A percentile compares a stretch with the other conserved stretches of the same genome.
Evolutionary conservation across 257 asterid genomes (phyloP).

Genomic region (Jasminum sambac): DNA sequence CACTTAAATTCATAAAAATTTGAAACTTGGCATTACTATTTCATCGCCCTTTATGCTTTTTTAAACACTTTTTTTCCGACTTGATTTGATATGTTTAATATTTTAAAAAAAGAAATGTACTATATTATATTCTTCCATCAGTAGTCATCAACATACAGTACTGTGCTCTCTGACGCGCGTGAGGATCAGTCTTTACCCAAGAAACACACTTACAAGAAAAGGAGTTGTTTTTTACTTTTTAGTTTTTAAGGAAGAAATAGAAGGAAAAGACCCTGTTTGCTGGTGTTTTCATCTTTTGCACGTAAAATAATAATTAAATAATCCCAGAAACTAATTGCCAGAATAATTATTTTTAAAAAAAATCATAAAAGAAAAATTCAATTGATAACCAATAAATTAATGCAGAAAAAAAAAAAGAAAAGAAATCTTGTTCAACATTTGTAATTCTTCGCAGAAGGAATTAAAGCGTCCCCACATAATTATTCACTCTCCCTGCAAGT

Average conservation of each 20-base stretch:
- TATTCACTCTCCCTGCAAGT: constrained; percentile 14
- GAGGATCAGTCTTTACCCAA: constrained; percentile 35
- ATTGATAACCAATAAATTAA: constrained; percentile 3
- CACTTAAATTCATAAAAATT: too few relatives aligned
- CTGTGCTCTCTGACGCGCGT: constrained; percentile 26
- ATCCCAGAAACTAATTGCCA: neutral
- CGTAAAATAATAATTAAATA: neutral
- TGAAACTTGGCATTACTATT: too few relatives aligned
- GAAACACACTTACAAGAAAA: constrained; percentile 36
- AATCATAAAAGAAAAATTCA: constrained; percentile 15
- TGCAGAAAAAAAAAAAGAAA: constrained; percentile 22
- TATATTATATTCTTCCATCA: constrained; percentile 5
- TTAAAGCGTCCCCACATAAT: constrained; percentile 20
- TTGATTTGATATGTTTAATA: constrained; percentile 3
- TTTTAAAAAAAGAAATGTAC: neutral
- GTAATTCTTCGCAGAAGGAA: constrained; percentile 25
- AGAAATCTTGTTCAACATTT: constrained; percentile 27
- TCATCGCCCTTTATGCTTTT: neutral
- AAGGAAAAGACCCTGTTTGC: constrained; percentile 25
- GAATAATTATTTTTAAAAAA: too few relatives aligned
- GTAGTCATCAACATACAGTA: constrained; percentile 8
- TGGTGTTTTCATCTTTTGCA: constrained; percentile 10
- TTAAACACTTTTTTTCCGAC: neutral
- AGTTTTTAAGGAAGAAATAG: constrained; percentile 29
- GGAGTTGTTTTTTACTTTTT: constrained; percentile 30